phyloP scores from a whole-genome alignment of 345 rosid species.

The Firmiana major region DNA sequence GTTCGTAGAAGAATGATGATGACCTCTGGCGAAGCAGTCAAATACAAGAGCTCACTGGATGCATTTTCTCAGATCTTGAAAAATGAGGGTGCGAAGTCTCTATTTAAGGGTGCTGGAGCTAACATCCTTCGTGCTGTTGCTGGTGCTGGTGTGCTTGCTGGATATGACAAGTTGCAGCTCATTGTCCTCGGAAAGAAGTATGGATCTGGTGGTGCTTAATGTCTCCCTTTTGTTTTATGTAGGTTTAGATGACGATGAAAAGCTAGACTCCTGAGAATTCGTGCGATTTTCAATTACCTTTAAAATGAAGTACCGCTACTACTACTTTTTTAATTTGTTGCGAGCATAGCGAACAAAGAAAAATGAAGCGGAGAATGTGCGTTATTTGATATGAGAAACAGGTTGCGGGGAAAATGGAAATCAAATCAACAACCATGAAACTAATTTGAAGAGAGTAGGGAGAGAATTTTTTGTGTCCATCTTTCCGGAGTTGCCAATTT shows the following conservation, averaged over 20 bases:
- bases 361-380: too few relatives aligned
- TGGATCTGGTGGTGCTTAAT: constrained; percentile 70
- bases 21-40: constrained; percentile 93
- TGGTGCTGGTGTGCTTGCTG: constrained; percentile 91
- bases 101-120: constrained; percentile 93
- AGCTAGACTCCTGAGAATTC: constrained; percentile 25
- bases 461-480: too few relatives aligned
- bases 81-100: constrained; percentile 78
- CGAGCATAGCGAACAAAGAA: too few relatives aligned
- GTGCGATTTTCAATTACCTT: too few relatives aligned
- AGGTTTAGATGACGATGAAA: constrained; percentile 64
- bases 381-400: too few relatives aligned
- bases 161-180: constrained; percentile 84
- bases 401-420: too few relatives aligned
- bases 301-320: too few relatives aligned
- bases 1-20: constrained; percentile 98
- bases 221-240: neutral
- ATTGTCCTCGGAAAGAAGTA: constrained; percentile 79
- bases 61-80: constrained; percentile 73
- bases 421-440: too few relatives aligned
- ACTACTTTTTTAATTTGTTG: too few relatives aligned
- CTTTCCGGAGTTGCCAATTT: too few relatives aligned
- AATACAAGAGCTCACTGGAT: constrained; percentile 71
- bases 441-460: too few relatives aligned
- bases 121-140: constrained; percentile 89